Evolutionary conservation across 768 basidiomycete species (phyloP), one percentile per base, ranked within the genome.

Genomic region (Phanerochaete carnosa): DNA sequence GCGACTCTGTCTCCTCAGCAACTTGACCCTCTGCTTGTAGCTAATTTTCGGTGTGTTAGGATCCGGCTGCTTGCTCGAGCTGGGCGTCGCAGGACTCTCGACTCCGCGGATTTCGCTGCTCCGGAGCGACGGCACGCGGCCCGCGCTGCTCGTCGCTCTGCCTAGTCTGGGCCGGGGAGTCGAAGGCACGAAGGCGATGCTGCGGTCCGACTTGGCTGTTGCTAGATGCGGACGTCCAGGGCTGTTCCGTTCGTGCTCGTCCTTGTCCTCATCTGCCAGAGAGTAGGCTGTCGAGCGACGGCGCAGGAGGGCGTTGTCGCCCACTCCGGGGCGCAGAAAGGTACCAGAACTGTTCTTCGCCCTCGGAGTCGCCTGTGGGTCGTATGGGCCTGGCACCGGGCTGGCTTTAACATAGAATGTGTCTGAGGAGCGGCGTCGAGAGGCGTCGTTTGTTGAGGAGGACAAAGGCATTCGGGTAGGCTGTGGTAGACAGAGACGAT

Each of bases 1-100:
- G 22, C 61, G 47, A 37, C 61, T 62, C 52, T 62, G 61, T 16
- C 61, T 33, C 39, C 61, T 47, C 51, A 62, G 9, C 25, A 62
- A 37, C 16, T 50, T 37, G 2, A 62, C 56, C 30, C 61, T 22
- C 52, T 51, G 39, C 43, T 61, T 62, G 53, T 62, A 55, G 63
- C 49, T 59, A 62, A 63, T 28, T 63, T 32, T 57, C 6, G 49
- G 29, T 15, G 25, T 30, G 25, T 6, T n/a, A 4, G 51, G 32
- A 12, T 43, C n/a, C 51, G 16, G 29, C 29, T 13, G 30, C 29
- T 32, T 52, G 28, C 51, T 43, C 39, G 29, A 51, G 28, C 15
- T n/a, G 1, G 51, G 29, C 11, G 29, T 32, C 35, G 23, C 33
- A 22, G 54, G 37, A 43, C 28, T 22, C 19, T 50, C 6, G 8